Evolutionary conservation across 2,329 filamentous ascomycete genomes (phyloP).

Genomic region (Paraphoma chrysanthemicola): DNA sequence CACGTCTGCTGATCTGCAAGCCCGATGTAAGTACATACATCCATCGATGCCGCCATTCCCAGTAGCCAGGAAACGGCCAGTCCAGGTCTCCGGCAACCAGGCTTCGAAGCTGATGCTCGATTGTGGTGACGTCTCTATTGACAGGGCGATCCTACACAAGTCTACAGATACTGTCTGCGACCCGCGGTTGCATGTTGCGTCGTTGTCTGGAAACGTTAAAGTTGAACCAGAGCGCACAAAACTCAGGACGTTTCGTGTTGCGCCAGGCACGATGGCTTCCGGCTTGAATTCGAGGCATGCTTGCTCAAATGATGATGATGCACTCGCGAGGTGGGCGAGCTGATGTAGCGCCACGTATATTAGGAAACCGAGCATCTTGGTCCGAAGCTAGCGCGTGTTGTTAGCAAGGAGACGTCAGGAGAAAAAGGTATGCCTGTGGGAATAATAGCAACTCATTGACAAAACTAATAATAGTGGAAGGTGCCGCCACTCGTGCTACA

Average conservation of each 20-base stretch:
- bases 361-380: background rate
- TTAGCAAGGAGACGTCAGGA: background rate
- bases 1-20: no score
- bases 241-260: constrained; percentile 32
- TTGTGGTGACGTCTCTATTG: constrained; percentile 48
- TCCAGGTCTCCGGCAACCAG: constrained; percentile 48
- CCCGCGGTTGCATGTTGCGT: constrained; percentile 41
- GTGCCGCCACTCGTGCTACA: no score
- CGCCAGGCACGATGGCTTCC: constrained; percentile 13
- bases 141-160: constrained; percentile 53
- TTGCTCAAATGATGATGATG: constrained; percentile 12
- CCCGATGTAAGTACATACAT: constrained; percentile 36
- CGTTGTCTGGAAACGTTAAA: constrained; percentile 47
- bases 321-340: constrained; percentile 1
- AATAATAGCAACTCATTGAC: no score
- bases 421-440: no score
- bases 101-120: constrained; percentile 53
- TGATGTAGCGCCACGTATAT: background rate
- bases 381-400: background rate
- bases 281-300: constrained; percentile 30
- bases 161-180: constrained; percentile 47
- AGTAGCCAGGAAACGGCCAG: constrained; percentile 47
- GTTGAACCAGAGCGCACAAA: constrained; percentile 49
- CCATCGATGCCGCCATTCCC: constrained; percentile 53
- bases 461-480: no score